Evolutionary conservation across 1,284 basidiomycete genomes (phyloP), one percentile per base, ranked within the genome.

Genomic region (Apiotrichum mycotoxinovorans): DNA sequence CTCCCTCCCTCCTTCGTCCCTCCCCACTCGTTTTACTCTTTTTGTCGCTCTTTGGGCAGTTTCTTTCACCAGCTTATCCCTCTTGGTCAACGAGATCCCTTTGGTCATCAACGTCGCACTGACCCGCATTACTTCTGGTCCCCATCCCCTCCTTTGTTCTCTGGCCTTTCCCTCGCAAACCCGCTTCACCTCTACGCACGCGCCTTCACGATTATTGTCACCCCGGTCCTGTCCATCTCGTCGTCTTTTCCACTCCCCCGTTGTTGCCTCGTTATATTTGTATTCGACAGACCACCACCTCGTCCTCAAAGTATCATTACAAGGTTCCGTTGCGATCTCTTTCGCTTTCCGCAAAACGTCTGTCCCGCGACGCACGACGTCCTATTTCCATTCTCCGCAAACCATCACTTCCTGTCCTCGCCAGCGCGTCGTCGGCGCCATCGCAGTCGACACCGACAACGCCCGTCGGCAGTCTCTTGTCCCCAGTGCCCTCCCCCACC

Each of bases 331-430:
- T 34, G 46, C 46, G 46, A 27, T 48, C 46, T 23, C n/a, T 48
- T 20, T 48, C 46, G 9, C 33, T 48, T 10, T 35, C 30, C 9
- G 20, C 46, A 35, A 48, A 37, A 35, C 46, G 46, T 18, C 3
- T 27, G 5, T 35, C 34, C 3, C 15, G 46, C 35, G 33, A 46
- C 44, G 23, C 26, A n/a, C 44, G 18, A 26, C 30, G 43, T 22
- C 56, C 60, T 25, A 50, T 56, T 2, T 62, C 60, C 20, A 62
- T 62, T 34, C 54, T 62, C 1, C 54, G 57, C 51, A 62, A 62
- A 25, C 56, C 60, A 1, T 58, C 57, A 3, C 45, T 62, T 15
- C 57, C 50, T 15, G 37, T 25, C 3, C 41, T 59, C 20, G 35
- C 53, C 37, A 20, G 38, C 30, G n/a, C 25, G 25, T 22, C 40